phyloP scores from a whole-genome alignment of 1,284 basidiomycete species.

The Rhodotorula sp. region DNA sequence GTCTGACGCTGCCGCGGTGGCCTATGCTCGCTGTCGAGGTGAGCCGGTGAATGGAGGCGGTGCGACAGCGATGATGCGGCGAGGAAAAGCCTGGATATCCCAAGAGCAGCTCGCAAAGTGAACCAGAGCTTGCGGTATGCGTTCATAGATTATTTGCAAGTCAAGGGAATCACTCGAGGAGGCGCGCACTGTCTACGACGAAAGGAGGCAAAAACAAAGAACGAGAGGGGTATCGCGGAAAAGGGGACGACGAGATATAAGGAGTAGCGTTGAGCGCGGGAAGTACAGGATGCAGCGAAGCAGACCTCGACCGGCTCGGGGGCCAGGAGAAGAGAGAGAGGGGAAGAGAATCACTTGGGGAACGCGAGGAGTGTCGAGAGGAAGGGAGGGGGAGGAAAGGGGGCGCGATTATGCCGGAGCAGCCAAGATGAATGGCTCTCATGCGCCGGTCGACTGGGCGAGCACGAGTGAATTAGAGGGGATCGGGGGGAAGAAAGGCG shows the following conservation, averaged over 20 bases:
- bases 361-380: not conserved
- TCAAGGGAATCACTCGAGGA: not conserved
- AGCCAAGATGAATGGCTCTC: slow-evolving; percentile 23
- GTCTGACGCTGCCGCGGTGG: too few relatives aligned
- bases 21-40: too few relatives aligned
- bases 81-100: too few relatives aligned
- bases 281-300: slow-evolving; percentile 15
- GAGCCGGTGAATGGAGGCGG: too few relatives aligned
- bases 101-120: too few relatives aligned
- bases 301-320: slow-evolving; percentile 16
- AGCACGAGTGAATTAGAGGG: not conserved
- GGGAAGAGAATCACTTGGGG: too few relatives aligned
- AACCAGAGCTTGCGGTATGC: not conserved
- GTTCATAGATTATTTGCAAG: not conserved
- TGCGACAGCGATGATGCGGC: too few relatives aligned
- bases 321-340: not conserved
- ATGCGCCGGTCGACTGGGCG: not conserved
- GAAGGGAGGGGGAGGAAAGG: not conserved
- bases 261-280: not conserved
- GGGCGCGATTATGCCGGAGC: slow-evolving; percentile 1
- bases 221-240: slow-evolving; percentile 2
- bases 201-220: not conserved
- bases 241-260: not conserved
- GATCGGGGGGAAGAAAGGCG: not conserved
- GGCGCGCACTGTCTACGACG: not conserved